Base-by-base conservation (phyloP, 1,139 yeast species). In the Nematodospora anomalae region DNA sequence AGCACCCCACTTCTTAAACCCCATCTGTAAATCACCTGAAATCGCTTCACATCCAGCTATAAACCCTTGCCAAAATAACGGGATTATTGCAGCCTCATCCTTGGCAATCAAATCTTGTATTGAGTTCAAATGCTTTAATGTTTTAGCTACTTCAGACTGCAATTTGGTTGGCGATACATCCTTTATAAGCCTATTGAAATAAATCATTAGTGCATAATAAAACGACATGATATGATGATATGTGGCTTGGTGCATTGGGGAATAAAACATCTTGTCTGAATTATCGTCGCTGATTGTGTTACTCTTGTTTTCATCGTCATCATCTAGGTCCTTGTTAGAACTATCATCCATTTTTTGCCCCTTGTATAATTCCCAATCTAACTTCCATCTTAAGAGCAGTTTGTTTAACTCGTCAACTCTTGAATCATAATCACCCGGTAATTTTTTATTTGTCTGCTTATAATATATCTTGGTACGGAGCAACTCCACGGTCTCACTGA, bases 1-100 rank as follows among this genome's bases (percentile, higher is more conserved):
- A n/a, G 84, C 84, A 5, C 92, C 87, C 95, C 95, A 87, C 43
- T 72, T 69, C 51, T 79, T 81, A 61, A 79, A 87, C 23, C 88
- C 82, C 44, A 71, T 60, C 47, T 86, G 92, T 30, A 82, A 60
- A 26, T 68, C 69, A 1, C 61, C 50, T 3, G 82, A 76, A 37
- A 76, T 74, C 3, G 94, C 86, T 45, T 86, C 89, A 52, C 95
- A 84, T 0, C 95, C 96, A 1, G 94, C 92, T 34, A 88, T 83
- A 48, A 88, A 88, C 0, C 94, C 95, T 52, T 86, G 94, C 90
- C 95, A 88, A 51, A 87, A 79, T 26, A 87, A 64, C 3, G 96
- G 96, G 26, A 83, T 78, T 33, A 86, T 81, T 21, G 76, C 72
- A 1, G 75, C 81, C 32, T 74, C 68, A 23, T 71, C 71, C n/a